Conservation (phyloP, 2,329 filamentous ascomycete species). For the Ilyonectria sp. region DNA sequence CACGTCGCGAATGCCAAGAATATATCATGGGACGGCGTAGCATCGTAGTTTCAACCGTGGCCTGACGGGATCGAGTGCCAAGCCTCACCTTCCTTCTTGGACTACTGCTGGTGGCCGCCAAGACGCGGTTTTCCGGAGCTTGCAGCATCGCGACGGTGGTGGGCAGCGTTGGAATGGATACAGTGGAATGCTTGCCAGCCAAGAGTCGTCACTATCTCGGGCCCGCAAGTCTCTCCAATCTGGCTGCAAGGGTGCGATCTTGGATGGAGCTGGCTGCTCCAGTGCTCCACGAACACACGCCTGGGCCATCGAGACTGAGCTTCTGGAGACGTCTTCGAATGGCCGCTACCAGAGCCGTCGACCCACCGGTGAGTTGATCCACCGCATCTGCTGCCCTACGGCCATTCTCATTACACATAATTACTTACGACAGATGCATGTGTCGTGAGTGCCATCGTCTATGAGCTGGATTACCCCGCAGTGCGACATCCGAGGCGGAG, state of each 20-base stretch:
- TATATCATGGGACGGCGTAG: constrained; percentile 3
- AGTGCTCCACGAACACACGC: too few species aligned
- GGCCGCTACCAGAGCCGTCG: not conserved
- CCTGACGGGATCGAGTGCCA: not conserved
- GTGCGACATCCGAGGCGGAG: too few species aligned
- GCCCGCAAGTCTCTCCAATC: too few species aligned
- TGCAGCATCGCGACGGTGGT: not conserved
- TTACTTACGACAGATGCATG: too few species aligned
- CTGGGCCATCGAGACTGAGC: not conserved
- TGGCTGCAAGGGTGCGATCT: too few species aligned
- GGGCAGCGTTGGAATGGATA: not conserved
- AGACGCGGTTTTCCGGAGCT: constrained; percentile 4
- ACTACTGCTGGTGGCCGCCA: constrained; percentile 5
- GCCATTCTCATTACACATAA: too few species aligned
- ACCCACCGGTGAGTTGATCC: not conserved
- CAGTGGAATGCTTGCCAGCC: not conserved
- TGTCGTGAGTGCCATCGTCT: too few species aligned
- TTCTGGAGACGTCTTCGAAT: not conserved
- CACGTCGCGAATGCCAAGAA: constrained; percentile 16
- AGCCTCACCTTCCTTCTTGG: constrained; percentile 25
- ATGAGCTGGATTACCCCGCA: too few species aligned
- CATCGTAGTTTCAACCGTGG: constrained; percentile 16
- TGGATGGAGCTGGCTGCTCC: too few species aligned
- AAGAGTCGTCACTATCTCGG: too few species aligned
- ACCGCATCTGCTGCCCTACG: not conserved